These are phyloP conservation scores for Yamadazyma dendronema DNA, from an alignment of 1,139 yeast genomes.

Conservation along the genomic window DNA sequence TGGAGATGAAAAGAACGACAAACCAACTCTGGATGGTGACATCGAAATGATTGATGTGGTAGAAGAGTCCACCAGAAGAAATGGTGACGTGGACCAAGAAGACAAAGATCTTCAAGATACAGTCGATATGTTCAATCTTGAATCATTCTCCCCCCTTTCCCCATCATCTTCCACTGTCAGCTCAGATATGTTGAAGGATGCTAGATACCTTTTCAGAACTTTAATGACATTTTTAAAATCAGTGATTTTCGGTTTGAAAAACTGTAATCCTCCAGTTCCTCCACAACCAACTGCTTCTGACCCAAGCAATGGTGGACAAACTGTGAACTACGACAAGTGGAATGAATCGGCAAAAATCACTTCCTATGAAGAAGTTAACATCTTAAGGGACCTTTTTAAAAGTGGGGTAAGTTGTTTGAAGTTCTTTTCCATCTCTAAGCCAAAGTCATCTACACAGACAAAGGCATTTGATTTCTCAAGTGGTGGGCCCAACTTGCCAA, in stretches of 20 bases:
- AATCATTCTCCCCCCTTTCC: conserved; percentile 39
- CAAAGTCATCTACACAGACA: conserved; percentile 37
- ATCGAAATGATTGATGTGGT: conserved; percentile 8
- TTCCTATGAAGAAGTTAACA: conserved; percentile 76
- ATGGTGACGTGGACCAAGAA: conserved; percentile 13
- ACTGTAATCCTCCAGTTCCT: conserved; percentile 85
- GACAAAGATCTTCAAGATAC: conserved; percentile 21
- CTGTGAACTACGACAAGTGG: conserved; percentile 64
- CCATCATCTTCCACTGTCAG: conserved; percentile 30
- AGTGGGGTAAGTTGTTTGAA: conserved; percentile 83
- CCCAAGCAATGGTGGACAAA: conserved; percentile 59
- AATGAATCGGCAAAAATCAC: conserved; percentile 83
- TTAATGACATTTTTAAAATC: conserved; percentile 88
- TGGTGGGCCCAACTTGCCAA: conserved; percentile 79
- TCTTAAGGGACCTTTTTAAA: conserved; percentile 72
- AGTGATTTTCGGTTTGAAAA: conserved; percentile 83
- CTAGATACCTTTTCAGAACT: conserved; percentile 83
- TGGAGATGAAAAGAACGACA: conserved; percentile 6
- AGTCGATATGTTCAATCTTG: conserved; percentile 39
- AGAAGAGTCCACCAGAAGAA: conserved; percentile 13
- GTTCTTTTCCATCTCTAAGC: conserved; percentile 64
- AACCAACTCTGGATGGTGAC: conserved; percentile 7
- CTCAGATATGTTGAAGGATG: conserved; percentile 79
- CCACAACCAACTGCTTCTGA: conserved; percentile 49
- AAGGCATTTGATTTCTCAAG: conserved; percentile 62